Evolutionary conservation across 2,329 filamentous ascomycete genomes (phyloP).

Genomic region (Aspergillus jensenii): DNA sequence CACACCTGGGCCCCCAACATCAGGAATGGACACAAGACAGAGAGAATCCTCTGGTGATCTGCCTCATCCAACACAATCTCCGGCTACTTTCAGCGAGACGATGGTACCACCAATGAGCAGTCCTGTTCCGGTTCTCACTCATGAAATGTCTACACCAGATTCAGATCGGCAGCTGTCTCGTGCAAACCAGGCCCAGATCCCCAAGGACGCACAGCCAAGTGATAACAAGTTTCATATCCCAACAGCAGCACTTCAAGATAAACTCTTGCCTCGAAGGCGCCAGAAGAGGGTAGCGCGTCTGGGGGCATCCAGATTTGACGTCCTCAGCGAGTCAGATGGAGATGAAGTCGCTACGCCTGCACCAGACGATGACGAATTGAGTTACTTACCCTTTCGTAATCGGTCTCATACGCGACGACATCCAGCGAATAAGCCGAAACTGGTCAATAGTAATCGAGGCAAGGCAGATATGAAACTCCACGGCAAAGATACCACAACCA

Average conservation of each 20-base stretch:
- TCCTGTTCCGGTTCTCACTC: slow-evolving; percentile 21
- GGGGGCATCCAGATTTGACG: slow-evolving; percentile 19
- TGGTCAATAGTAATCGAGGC: slow-evolving; percentile 18
- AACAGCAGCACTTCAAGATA: slow-evolving; percentile 37
- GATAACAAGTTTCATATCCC: slow-evolving; percentile 24
- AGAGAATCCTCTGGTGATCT: slow-evolving; percentile 9
- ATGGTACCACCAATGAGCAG: slow-evolving; percentile 40
- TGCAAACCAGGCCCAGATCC: not conserved
- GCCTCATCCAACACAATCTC: slow-evolving; percentile 13
- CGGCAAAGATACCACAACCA: not conserved
- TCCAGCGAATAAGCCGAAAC: slow-evolving; percentile 19
- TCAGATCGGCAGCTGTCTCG: not conserved
- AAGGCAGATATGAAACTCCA: not conserved
- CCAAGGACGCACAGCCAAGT: not conserved
- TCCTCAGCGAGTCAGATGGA: slow-evolving; percentile 29
- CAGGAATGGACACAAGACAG: slow-evolving; percentile 3
- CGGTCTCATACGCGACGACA: slow-evolving; percentile 19
- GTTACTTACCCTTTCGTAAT: slow-evolving; percentile 24
- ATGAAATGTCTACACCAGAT: slow-evolving; percentile 8
- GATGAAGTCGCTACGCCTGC: slow-evolving; percentile 21
- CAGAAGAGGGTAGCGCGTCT: slow-evolving; percentile 23
- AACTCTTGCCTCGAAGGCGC: slow-evolving; percentile 36
- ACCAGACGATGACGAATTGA: slow-evolving; percentile 40
- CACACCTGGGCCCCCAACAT: slow-evolving; percentile 19
- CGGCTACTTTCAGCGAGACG: slow-evolving; percentile 34